Evolutionary conservation across 495 filamentous ascomycete genomes (phyloP), one percentile per base, ranked within the genome.

Genomic region (Aspergillus bertholletiae): DNA sequence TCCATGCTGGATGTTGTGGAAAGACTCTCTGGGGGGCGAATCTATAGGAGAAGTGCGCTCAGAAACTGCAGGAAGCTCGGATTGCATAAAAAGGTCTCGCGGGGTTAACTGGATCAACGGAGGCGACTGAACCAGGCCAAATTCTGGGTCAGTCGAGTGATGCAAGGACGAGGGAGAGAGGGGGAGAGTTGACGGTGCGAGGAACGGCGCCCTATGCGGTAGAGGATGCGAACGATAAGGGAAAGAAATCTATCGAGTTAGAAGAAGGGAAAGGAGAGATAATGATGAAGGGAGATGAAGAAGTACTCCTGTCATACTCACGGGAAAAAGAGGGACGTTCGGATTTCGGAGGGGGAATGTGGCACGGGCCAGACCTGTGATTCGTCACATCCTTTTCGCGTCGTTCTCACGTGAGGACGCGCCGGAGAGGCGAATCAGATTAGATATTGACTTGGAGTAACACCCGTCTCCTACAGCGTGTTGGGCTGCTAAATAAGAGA

Each of bases 51-150:
- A 66, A 57, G 70, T 74, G 63, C 75, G 79, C 76, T 80, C 80
- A 66, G 78, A 78, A 77, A 76, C 76, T 70, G 84, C 79, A 69
- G 78, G 73, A 63, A 80, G 79, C 84, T 87, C 87, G 83, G 86
- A 74, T 85, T 93, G 91, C 92, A 96, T 96, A 95, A 85, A 96
- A 86, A 75, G 74, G 67, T 69, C 70, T 72, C 73, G 57, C 58
- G 55, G 64, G 67, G 71, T 62, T 72, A 59, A 51, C 61, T 64
- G 60, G 46, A 54, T 32, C 32, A 58, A 51, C 44, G 54, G 59
- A 62, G 69, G 70, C 71, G 87, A 90, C 89, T 88, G 89, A 90
- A 83, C 88, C 76, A 79, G 75, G 50, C 54, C 39, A 46, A 46
- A 43, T 47, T 60, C 75, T 73, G 73, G 72, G 53, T 69, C 75